Base-by-base conservation (phyloP, 257 asterid species). In the Ehretia macrophylla region DNA sequence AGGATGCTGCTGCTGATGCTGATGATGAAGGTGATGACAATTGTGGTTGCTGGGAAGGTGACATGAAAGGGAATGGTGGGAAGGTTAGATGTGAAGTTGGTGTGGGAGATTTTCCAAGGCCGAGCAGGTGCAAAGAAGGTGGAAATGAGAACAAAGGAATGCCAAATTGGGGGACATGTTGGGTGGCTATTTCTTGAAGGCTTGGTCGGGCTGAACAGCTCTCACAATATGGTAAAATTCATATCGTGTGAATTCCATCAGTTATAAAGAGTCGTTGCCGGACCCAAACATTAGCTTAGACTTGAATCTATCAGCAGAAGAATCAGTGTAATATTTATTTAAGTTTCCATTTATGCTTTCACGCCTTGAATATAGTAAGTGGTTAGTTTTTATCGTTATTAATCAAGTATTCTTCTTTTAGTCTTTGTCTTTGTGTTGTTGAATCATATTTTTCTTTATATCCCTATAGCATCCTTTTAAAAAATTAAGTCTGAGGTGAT, bases 121-220 rank as follows among this genome's bases (percentile, higher is more conserved):
- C 32, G 17, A 72, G 78, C 58, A 77, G 93, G 72, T 90, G 97
- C 79, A 79, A 85, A 46, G 87, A 76, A 46, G 85, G 72, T 52
- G 71, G 72, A 42, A 71, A 53, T n/a, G 60, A 75, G 37, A 75
- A 67, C 59, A 67, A 71, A 47, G 71, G 72, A 74, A 39, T 68
- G 49, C 76, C 71, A 39, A 79, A 56, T 54, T 79, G 82, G 77
- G 76, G 53, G 69, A 72, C 74, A 4, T 63, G 38, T 67, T 78
- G 83, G 50, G 85, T 84, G 69, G 81, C 87, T 5, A 86, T 81
- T 79, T 81, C 94, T 46, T 82, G 63, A 83, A 69, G n/a, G n/a
- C n/a, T n/a, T n/a, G n/a, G 51, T 40, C 62, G n/a, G n/a, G n/a
- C n/a, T n/a, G n/a, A n/a, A n/a, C 44, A 44, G 11, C 23, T n/a